These are phyloP conservation scores for Echinosophora koreensis DNA, from an alignment of 306 rosid genomes.

Conservation along the genomic window DNA sequence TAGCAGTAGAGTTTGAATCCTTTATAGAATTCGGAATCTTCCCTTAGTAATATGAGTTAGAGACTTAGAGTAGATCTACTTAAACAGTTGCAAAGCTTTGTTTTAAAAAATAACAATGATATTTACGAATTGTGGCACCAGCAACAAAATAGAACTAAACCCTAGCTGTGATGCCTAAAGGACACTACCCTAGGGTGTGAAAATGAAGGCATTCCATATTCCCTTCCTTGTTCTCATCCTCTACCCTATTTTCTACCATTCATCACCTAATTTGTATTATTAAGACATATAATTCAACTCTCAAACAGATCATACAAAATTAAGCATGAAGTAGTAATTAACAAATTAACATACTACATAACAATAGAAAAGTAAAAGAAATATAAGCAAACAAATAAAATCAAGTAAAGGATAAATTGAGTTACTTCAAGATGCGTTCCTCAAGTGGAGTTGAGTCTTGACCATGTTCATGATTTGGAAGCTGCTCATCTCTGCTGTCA, in stretches of 20 bases:
- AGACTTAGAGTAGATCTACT: neutral
- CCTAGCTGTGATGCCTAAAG: neutral
- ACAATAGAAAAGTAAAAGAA: neutral
- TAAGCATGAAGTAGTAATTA: slow-evolving; percentile 16
- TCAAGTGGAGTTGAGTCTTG: slow-evolving; percentile 61
- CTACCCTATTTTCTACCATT: neutral
- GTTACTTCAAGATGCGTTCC: slow-evolving; percentile 80
- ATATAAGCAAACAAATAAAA: neutral
- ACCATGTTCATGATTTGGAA: slow-evolving; percentile 49
- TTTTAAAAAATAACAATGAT: neutral
- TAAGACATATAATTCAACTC: neutral
- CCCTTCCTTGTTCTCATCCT: neutral
- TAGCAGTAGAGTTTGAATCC: neutral
- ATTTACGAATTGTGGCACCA: neutral
- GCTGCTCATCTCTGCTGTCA: slow-evolving; percentile 62
- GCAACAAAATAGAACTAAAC: slow-evolving; percentile 1
- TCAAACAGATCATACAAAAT: neutral
- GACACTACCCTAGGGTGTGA: neutral
- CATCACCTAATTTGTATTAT: neutral
- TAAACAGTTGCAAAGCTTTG: neutral
- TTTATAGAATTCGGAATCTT: too few species aligned
- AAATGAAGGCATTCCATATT: slow-evolving; percentile 13
- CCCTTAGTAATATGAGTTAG: neutral
- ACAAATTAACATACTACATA: slow-evolving; percentile 24
- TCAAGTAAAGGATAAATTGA: slow-evolving; percentile 13